A percentile compares a stretch with the other conserved stretches of the same genome.
phyloP scores from a whole-genome alignment of 1,284 basidiomycete species.

The Moesziomyces aphidis region DNA sequence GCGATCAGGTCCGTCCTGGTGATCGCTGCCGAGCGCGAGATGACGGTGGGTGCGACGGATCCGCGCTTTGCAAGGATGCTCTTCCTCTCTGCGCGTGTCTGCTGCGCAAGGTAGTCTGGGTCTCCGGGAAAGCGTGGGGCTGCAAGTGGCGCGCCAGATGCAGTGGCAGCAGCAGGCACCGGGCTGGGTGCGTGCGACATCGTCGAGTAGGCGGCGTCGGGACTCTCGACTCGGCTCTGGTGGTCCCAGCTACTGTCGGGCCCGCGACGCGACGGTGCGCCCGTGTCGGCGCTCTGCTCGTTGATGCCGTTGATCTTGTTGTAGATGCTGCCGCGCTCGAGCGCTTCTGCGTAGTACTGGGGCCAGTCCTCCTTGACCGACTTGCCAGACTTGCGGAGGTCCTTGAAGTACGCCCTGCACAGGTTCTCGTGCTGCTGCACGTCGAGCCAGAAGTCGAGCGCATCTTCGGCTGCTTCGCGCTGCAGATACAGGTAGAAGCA shows the following conservation, averaged over 20 bases:
- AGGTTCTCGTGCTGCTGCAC: slow-evolving; percentile 99
- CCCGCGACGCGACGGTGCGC: slow-evolving; percentile 5
- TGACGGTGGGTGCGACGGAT: slow-evolving; percentile 68
- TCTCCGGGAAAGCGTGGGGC: slow-evolving; percentile 63
- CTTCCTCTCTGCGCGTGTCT: slow-evolving; percentile 51
- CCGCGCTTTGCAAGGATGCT: slow-evolving; percentile 59
- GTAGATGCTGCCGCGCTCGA: slow-evolving; percentile 87
- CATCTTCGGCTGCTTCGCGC: slow-evolving; percentile 91
- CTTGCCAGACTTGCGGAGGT: slow-evolving; percentile 90
- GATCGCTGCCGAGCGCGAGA: slow-evolving; percentile 89
- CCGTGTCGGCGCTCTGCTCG: slow-evolving; percentile 25
- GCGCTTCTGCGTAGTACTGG: slow-evolving; percentile 79
- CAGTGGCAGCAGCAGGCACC: slow-evolving; percentile 11
- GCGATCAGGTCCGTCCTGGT: slow-evolving; percentile 87
- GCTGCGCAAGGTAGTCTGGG: slow-evolving; percentile 57
- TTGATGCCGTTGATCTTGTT: slow-evolving; percentile 84
- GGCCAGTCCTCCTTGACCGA: slow-evolving; percentile 96
- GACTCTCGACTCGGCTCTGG: slow-evolving; percentile 40
- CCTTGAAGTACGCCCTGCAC: slow-evolving; percentile 98
- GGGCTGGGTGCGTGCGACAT: slow-evolving; percentile 33
- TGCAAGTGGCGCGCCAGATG: slow-evolving; percentile 15
- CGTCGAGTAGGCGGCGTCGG: slow-evolving; percentile 35
- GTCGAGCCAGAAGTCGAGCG: slow-evolving; percentile 98
- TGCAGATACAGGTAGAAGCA: slow-evolving; percentile 84
- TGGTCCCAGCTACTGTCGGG: slow-evolving; percentile 36